Evolutionary conservation across 352 stramenopile species (phyloP), one percentile per base, ranked within the genome.

Genomic region (Globisporangium acanthophoron): DNA sequence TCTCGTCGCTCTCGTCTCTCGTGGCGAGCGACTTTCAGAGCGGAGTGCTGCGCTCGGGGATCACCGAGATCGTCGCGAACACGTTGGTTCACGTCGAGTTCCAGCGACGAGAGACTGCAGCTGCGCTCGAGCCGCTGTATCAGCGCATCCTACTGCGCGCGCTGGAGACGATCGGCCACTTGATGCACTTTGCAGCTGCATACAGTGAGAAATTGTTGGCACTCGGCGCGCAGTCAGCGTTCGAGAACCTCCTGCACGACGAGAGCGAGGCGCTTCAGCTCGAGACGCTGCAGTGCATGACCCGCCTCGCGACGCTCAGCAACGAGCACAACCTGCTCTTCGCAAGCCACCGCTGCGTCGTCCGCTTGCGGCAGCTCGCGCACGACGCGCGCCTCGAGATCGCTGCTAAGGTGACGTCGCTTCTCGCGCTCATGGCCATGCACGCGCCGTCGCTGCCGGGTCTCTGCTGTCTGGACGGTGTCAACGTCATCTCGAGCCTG

Each of bases 181-280:
- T 90, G 45, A 86, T 87, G 63, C 51, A 53, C 21, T 74, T 73
- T 46, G 71, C 78, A 0, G 5, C 58, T 0, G 39, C 54, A 12
- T 78, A 83, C n/a, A 78, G 59, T 40, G 63, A 73, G 12, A 60
- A 65, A 2, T 65, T 79, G 15, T 59, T 85, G n/a, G 39, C 70
- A 5, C 51, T 86, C 1, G 69, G 61, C 5, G 66, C 74, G 0
- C 65, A 72, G 39, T 55, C 66, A 0, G 62, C 65, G 18, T 66
- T 90, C 5, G 71, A 88, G 40, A 87, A 71, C 53, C 44, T 83
- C 1, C 51, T 90, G 1, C 49, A 83, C 31, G 41, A 85, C 0
- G 66, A 80, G 33, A 78, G 71, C 52, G 54, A 56, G 0, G 46
- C 74, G 9, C 46, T 90, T 1, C 66, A 79, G 39, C 60, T 65